Evolutionary conservation across 1,284 basidiomycete species (phyloP), one percentile per base, ranked within the genome.

Genomic region (Melanopsichium pennsylvanicum): DNA sequence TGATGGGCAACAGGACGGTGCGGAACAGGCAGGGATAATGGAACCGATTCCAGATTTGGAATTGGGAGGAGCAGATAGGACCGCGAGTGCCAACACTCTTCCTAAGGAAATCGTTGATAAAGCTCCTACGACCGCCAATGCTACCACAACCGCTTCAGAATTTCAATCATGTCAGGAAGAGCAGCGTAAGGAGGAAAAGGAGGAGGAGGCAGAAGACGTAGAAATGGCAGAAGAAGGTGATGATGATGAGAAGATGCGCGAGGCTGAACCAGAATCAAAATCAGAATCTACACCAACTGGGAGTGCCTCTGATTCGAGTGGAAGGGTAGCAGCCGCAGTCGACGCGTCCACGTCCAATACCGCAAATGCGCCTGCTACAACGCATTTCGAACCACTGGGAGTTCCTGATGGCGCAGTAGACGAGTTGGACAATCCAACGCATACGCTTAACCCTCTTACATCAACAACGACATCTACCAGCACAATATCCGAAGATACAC

Each of bases 361-460:
- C 39, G 7, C 25, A 32, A 12, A 10, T 5, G 35, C 33, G 9
- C 23, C 19, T 5, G 22, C 54, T 4, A 13, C 21, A 16, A 32
- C 39, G 9, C 2, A 42, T 13, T 16, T 25, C 26, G 40, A 61
- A 18, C 55, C 60, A 23, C 43, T 59, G 12, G 60, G 60, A 9
- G 25, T 70, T 4, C 64, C 69, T 4, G 12, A 12, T 13, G 69
- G 69, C 3, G 23, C 36, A 16, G 66, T 72, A 2, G 70, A 72
- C 55, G 70, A 72, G 26, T 7, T 72, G 9, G 70, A 70, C 27
- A 57, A 69, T 25, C 49, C 59, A 2, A 9, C 8, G 4, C 31
- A 43, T 23, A 38, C 35, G 3, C n/a, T 62, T 16, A 29, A 54
- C 21, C 40, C 64, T 0, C 59, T 69, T 34, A 51, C 56, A 2